A percentile compares a stretch with the other conserved stretches of the same genome.
These are phyloP conservation scores for Tylopilus sp. DNA, from an alignment of 1,284 basidiomycete genomes.

Conservation along the genomic window DNA sequence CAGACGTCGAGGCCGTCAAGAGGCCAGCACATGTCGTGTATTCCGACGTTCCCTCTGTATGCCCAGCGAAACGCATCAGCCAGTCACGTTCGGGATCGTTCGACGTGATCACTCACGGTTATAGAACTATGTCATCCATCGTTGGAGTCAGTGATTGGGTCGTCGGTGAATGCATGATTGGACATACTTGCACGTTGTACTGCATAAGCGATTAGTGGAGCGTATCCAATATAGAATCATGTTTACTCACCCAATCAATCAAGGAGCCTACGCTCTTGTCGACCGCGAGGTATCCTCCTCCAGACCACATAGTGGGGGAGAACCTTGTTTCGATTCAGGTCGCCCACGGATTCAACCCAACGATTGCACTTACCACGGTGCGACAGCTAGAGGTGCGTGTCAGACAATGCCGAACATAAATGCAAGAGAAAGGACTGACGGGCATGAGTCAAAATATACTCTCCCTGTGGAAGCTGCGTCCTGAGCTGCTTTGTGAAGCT, in stretches of 20 bases:
- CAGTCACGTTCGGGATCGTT: background rate
- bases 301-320: constrained; percentile 14
- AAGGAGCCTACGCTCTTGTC: constrained; percentile 53
- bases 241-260: constrained; percentile 49
- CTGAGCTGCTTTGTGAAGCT: constrained; percentile 45
- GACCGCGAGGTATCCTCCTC: constrained; percentile 61
- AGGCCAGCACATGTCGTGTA: constrained; percentile 49
- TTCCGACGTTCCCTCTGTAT: constrained; percentile 44
- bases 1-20: constrained; percentile 42
- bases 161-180: background rate
- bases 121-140: constrained; percentile 48
- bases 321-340: constrained; percentile 19
- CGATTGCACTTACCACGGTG: constrained; percentile 25
- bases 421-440: constrained; percentile 19
- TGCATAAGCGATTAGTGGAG: constrained; percentile 1
- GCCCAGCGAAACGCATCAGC: background rate
- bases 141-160: background rate
- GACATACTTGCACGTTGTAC: constrained; percentile 48
- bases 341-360: background rate
- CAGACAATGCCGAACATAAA: background rate
- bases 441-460: constrained; percentile 42
- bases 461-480: constrained; percentile 34
- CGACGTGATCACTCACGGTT: constrained; percentile 49
- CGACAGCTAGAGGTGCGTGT: constrained; percentile 23
- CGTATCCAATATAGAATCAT: background rate